phyloP scores from a whole-genome alignment of 192 early-diverging fungal genomes.

The Chytriomyces hyalinus region DNA sequence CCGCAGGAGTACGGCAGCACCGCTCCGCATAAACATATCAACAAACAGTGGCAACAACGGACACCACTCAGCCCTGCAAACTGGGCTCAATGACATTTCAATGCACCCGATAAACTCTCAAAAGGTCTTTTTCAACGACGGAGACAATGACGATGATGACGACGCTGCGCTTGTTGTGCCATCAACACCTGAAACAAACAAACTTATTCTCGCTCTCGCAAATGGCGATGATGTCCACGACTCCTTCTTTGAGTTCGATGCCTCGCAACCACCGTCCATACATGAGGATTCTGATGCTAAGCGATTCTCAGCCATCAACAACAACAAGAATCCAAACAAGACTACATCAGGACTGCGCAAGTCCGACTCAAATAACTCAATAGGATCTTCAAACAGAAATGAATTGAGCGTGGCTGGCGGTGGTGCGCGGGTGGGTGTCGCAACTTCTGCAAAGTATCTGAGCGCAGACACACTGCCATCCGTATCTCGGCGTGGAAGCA shows the following conservation, averaged over 20 bases:
- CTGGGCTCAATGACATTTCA: neutral
- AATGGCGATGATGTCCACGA: conserved; percentile 1
- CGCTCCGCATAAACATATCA: too few relatives aligned
- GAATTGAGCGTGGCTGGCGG: too few relatives aligned
- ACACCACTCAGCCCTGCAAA: neutral
- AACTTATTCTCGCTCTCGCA: conserved; percentile 19
- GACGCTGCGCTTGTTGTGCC: conserved; percentile 17
- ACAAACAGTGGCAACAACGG: neutral
- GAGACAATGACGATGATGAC: neutral
- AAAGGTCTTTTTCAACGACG: neutral
- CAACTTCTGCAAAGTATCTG: neutral
- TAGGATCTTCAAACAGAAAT: too few relatives aligned
- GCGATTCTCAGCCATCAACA: neutral
- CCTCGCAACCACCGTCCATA: neutral
- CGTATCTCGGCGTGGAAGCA: neutral
- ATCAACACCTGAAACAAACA: conserved; percentile 22
- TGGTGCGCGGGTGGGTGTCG: too few relatives aligned
- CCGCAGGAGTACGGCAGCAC: too few relatives aligned
- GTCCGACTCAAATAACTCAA: too few relatives aligned
- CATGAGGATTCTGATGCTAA: neutral
- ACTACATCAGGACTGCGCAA: too few relatives aligned
- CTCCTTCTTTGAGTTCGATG: neutral
- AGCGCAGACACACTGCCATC: neutral
- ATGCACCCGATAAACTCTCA: too few relatives aligned
- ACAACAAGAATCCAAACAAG: too few relatives aligned